Evolutionary conservation across 192 early-diverging fungal species (phyloP), one percentile per base, ranked within the genome.

Genomic region (Lobosporangium transversale): DNA sequence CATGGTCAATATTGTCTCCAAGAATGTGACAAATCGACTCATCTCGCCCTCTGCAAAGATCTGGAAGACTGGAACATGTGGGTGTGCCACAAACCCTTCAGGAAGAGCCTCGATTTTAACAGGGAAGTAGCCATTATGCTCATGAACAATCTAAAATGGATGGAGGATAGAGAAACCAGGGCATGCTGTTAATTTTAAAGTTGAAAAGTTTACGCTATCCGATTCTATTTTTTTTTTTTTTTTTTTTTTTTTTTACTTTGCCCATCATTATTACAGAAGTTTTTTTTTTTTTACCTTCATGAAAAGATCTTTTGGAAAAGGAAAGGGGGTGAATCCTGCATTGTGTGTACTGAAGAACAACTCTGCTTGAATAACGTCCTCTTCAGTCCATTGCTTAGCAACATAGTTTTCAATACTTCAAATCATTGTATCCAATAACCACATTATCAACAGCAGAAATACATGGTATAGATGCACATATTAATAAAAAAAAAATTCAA

Each of bases 71-170:
- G 92, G 92, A 14, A 90, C 87, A 64, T 94, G 94, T 7, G 91
- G 88, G 68, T 94, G 92, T 21, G 89, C 80, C 1, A 91, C 92
- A 0, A 91, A 89, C 29, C 94, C 94, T 74, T 96, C 94, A 12
- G 88, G 82, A 23, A 96, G 83, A 4, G 92, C 85, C 50, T 92
- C 83, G 45, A 96, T 93, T 58, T 84, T 89, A 30, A 94, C 89
- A 11, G 94, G 94, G 64, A 96, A 96, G 76, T 92, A 93, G 14
- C 94, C 94, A 59, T 90, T 70, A 79, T 94, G 87, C 60, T 93
- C 91, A 20, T 81, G 59, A n/a, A 94, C 84, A 49, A 96, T 88
- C 84, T 92, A 73, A 33, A 12, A 17, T 20, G 24, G 58, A 8
- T 24, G 27, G 18, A 31, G 14, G 1, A 23, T 31, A 66, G 20